These are phyloP conservation scores for Dictyostelium firmibasis DNA, from an alignment of 78 protist genomes.

Conservation along the genomic window DNA sequence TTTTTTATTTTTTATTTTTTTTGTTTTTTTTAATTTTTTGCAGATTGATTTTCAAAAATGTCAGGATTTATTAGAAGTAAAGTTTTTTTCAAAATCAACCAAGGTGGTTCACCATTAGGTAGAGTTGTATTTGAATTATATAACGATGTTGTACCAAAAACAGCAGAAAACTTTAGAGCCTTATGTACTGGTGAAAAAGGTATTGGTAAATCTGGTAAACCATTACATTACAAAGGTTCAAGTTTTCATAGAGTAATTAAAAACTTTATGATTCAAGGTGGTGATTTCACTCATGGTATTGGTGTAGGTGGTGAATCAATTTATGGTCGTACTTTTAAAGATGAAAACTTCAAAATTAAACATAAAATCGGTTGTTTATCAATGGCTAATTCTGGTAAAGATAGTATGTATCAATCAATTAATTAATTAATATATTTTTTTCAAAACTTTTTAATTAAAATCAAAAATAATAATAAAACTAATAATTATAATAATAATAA, in stretches of 20 bases:
- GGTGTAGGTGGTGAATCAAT: constrained; percentile 96
- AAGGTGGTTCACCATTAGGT: constrained; percentile 64
- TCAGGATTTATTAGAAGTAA: constrained; percentile 6
- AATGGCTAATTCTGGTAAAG: constrained; percentile 98
- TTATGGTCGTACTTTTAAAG: constrained; percentile 94
- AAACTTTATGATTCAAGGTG: constrained; percentile 84
- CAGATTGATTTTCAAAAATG: background rate
- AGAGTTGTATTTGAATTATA: constrained; percentile 78
- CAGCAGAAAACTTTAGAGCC: constrained; percentile 96
- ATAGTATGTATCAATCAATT: constrained; percentile 79
- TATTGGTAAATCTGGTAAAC: constrained; percentile 86
- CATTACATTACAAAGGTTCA: constrained; percentile 91
- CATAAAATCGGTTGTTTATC: constrained; percentile 93
- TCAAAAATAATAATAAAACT: too few species aligned
- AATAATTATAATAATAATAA: too few species aligned
- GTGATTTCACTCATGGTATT: constrained; percentile 96
- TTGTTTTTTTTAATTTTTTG: background rate
- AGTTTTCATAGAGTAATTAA: constrained; percentile 90
- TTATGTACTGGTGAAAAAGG: constrained; percentile 93
- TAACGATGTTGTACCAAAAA: constrained; percentile 90
- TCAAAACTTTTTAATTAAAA: background rate
- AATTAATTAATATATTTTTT: background rate
- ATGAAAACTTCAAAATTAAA: constrained; percentile 94
- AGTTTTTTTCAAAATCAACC: constrained; percentile 80
- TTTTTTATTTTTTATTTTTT: background rate